Conservation (phyloP, 495 filamentous ascomycete genomes). For the Annulohypoxylon maeteangense region DNA sequence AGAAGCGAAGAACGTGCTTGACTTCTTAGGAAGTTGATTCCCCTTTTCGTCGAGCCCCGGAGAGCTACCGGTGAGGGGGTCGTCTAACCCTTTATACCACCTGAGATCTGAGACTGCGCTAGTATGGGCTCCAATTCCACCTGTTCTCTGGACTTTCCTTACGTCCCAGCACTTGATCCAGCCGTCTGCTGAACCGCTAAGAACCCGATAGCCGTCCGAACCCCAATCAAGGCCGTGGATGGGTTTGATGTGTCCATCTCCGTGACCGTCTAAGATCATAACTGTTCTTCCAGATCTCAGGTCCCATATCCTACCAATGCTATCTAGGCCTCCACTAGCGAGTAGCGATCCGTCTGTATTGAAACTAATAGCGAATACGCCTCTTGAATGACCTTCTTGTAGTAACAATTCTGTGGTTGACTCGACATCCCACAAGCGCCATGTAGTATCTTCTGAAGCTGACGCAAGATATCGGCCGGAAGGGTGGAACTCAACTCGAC, state of each 20-base stretch:
- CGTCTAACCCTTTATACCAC: slow-evolving; percentile 89
- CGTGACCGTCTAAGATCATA: slow-evolving; percentile 85
- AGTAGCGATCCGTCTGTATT: slow-evolving; percentile 91
- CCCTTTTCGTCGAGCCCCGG: slow-evolving; percentile 71
- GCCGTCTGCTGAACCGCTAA: slow-evolving; percentile 91
- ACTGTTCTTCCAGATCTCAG: slow-evolving; percentile 92
- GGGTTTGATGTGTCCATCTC: slow-evolving; percentile 92
- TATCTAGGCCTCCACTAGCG: slow-evolving; percentile 90
- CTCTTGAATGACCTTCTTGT: slow-evolving; percentile 94
- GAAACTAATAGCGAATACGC: slow-evolving; percentile 89
- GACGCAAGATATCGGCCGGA: slow-evolving; percentile 91
- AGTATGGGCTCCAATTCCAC: slow-evolving; percentile 89
- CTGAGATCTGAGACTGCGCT: slow-evolving; percentile 91
- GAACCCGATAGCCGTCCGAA: slow-evolving; percentile 85
- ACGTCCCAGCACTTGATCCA: slow-evolving; percentile 99
- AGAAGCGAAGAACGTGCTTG: slow-evolving; percentile 90
- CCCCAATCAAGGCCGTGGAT: slow-evolving; percentile 95
- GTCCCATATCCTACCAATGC: slow-evolving; percentile 96
- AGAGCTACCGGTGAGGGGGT: slow-evolving; percentile 64
- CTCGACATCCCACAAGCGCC: slow-evolving; percentile 95
- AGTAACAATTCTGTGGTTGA: slow-evolving; percentile 84
- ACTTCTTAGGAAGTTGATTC: slow-evolving; percentile 67
- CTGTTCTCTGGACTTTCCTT: slow-evolving; percentile 82
- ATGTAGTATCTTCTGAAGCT: slow-evolving; percentile 95
- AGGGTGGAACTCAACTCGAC: slow-evolving; percentile 93